These are phyloP conservation scores for Ophiocordyceps unilateralis DNA, from an alignment of 2,329 filamentous ascomycete genomes.

Conservation along the genomic window DNA sequence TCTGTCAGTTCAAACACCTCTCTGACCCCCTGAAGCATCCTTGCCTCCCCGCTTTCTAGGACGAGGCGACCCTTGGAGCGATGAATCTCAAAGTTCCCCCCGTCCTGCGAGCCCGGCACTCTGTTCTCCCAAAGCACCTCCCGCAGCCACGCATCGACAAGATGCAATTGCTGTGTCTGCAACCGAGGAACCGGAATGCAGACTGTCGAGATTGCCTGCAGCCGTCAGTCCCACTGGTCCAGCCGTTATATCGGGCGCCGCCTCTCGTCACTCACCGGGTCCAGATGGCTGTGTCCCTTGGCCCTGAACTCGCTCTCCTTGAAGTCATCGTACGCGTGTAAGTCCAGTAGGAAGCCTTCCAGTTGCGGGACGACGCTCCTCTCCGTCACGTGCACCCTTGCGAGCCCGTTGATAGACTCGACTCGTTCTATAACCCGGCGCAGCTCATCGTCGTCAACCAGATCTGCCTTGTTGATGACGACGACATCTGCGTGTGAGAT, in stretches of 20 bases:
- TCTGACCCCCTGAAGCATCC: constrained; percentile 78
- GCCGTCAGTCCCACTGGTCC: constrained; percentile 4
- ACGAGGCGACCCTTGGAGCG: constrained; percentile 68
- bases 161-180: constrained; percentile 33
- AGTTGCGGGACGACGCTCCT: constrained; percentile 66
- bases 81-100: constrained; percentile 57
- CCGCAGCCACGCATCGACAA: constrained; percentile 67
- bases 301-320: constrained; percentile 50
- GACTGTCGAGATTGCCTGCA: constrained; percentile 67
- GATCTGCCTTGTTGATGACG: constrained; percentile 82
- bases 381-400: constrained; percentile 66
- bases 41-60: constrained; percentile 44
- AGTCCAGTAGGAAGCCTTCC: constrained; percentile 71
- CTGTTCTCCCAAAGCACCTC: constrained; percentile 67
- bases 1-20: constrained; percentile 90
- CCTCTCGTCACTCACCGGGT: constrained; percentile 43
- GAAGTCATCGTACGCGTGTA: constrained; percentile 84
- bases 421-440: constrained; percentile 53
- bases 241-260: background rate
- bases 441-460: constrained; percentile 57
- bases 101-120: constrained; percentile 29
- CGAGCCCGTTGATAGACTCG: constrained; percentile 73
- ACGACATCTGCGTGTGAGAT: constrained; percentile 95
- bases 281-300: constrained; percentile 80
- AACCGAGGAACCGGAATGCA: constrained; percentile 52